Evolutionary conservation across 768 basidiomycete species (phyloP).

Genomic region (Fomitopsis serialis): DNA sequence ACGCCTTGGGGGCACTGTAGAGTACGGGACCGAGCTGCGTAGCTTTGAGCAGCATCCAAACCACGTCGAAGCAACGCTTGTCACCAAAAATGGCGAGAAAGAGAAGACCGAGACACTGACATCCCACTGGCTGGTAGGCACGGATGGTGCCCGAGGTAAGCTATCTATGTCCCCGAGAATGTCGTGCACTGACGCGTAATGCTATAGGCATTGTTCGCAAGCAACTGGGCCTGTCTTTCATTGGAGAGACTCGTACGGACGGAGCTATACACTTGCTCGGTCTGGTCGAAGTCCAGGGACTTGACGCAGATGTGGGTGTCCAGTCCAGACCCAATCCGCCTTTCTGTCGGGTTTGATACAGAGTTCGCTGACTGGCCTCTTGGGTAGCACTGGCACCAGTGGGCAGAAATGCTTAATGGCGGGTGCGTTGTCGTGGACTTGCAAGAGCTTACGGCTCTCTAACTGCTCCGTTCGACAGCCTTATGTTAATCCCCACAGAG

Average conservation of each 20-base stretch:
- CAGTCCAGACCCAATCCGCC: not conserved
- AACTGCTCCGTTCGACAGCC: not conserved
- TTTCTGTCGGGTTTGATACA: no score
- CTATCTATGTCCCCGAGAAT: no score
- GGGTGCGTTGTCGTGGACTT: not conserved
- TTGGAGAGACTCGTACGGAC: constrained; percentile 29
- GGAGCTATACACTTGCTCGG: not conserved
- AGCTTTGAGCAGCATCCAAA: constrained; percentile 22
- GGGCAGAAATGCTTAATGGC: not conserved
- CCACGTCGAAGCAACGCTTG: constrained; percentile 21
- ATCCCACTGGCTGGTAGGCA: constrained; percentile 32
- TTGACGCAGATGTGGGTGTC: not conserved
- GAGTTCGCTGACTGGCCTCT: no score
- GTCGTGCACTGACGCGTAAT: no score
- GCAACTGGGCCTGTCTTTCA: constrained; percentile 34
- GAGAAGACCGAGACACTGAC: constrained; percentile 22
- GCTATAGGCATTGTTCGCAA: constrained; percentile 31
- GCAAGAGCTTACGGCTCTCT: not conserved
- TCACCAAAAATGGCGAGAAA: constrained; percentile 16
- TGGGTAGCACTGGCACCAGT: not conserved
- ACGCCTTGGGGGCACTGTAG: constrained; percentile 6
- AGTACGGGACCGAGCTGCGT: constrained; percentile 8
- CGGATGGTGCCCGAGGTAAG: constrained; percentile 33
- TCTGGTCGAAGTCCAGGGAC: not conserved
- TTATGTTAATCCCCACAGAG: not conserved